Evolutionary conservation across 192 early-diverging fungal genomes (phyloP).

Genomic region (Obelidium mucronatum): DNA sequence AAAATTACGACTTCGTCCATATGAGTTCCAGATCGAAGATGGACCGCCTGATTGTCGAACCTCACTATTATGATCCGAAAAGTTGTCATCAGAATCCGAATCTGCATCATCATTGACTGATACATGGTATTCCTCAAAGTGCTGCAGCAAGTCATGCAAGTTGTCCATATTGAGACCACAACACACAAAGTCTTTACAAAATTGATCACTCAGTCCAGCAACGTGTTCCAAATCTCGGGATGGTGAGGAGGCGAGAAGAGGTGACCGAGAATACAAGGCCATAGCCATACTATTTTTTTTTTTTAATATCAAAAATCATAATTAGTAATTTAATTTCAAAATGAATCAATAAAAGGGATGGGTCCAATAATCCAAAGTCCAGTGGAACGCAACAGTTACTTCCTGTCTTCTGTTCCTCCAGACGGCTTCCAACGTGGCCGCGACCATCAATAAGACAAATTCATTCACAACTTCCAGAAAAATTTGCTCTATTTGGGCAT

Average conservation of each 20-base stretch:
- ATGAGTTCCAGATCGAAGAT: constrained; percentile 26
- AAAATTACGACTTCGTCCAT: constrained; percentile 30
- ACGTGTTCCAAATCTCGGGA: constrained; percentile 57
- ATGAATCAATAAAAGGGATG: too few relatives aligned
- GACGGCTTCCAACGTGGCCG: too few relatives aligned
- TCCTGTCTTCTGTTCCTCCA: too few relatives aligned
- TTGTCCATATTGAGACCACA: constrained; percentile 91
- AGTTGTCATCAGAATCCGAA: constrained; percentile 49
- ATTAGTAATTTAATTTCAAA: too few relatives aligned
- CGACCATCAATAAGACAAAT: too few relatives aligned
- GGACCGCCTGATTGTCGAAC: background rate
- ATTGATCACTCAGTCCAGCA: constrained; percentile 79
- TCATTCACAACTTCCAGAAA: background rate
- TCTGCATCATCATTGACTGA: constrained; percentile 78
- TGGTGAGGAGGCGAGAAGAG: constrained; percentile 46
- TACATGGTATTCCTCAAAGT: constrained; percentile 96
- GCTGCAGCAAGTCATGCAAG: constrained; percentile 94
- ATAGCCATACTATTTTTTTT: too few relatives aligned
- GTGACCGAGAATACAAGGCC: constrained; percentile 41
- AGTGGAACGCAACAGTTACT: too few relatives aligned
- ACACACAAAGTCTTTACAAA: constrained; percentile 96
- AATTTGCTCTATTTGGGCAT: background rate
- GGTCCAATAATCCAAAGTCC: too few relatives aligned
- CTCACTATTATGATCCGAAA: constrained; percentile 29
- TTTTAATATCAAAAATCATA: too few relatives aligned